A percentile compares a stretch with the other conserved stretches of the same genome.
phyloP scores from a whole-genome alignment of 148 eudicot genomes.

The Cornus controversa region DNA sequence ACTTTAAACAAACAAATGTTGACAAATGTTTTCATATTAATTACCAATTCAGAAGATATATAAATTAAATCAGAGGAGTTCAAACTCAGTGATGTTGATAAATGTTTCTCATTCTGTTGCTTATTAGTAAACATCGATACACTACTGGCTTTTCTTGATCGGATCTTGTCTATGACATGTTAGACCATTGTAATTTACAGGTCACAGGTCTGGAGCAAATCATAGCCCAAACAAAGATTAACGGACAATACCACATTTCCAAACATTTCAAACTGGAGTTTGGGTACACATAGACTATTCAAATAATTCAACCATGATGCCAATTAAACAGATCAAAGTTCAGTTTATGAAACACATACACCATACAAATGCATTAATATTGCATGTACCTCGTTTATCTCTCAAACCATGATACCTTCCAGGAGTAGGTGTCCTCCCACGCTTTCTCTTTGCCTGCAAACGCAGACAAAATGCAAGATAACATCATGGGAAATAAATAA shows the following conservation, averaged over 20 bases:
- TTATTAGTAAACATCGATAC: background rate
- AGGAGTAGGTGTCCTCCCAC: conserved; percentile 82
- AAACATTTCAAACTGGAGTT: background rate
- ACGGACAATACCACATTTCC: background rate
- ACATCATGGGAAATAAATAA: conserved; percentile 4
- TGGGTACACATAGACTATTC: background rate
- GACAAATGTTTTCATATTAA: background rate
- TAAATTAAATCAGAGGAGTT: background rate
- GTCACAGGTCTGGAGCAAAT: background rate
- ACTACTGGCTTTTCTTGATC: too few species aligned
- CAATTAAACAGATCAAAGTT: background rate
- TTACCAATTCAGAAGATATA: background rate
- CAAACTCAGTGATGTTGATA: background rate
- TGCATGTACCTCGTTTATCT: conserved; percentile 37
- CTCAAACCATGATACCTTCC: conserved; percentile 64
- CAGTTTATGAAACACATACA: background rate
- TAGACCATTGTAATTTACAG: background rate
- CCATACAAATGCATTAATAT: background rate
- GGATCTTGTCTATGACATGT: background rate
- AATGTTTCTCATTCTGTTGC: background rate
- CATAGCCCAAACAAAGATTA: background rate
- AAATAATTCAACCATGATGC: background rate
- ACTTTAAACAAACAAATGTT: background rate
- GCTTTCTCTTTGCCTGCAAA: conserved; percentile 63
- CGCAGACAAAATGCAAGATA: conserved; percentile 19